Evolutionary conservation across 2,329 filamentous ascomycete genomes (phyloP).

Genomic region (Myriangium duriaei): DNA sequence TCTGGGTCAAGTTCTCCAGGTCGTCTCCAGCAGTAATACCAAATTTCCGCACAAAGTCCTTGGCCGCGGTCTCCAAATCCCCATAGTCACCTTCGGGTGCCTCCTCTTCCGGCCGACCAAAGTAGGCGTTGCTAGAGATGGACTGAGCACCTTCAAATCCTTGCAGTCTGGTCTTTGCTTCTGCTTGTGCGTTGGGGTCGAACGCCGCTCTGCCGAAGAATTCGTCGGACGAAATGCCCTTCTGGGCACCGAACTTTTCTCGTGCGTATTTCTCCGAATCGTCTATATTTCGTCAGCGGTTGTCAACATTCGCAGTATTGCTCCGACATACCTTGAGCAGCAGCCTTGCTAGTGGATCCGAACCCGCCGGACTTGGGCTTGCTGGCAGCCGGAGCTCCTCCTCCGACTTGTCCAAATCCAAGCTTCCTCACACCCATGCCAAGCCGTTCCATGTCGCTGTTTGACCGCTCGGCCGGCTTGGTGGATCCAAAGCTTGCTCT

Average conservation of each 20-base stretch:
- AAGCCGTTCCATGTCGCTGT: conserved; percentile 72
- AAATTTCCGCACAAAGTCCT: conserved; percentile 91
- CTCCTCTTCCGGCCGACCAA: conserved; percentile 67
- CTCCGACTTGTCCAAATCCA: conserved; percentile 76
- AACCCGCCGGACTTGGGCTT: conserved; percentile 65
- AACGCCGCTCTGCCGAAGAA: conserved; percentile 89
- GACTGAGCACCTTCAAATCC: conserved; percentile 85
- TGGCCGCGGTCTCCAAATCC: conserved; percentile 82
- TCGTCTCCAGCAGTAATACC: conserved; percentile 94
- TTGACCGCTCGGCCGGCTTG: conserved; percentile 40
- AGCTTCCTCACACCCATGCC: conserved; percentile 80
- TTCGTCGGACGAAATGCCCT: conserved; percentile 94
- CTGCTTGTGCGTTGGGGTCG: conserved; percentile 65
- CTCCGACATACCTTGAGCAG: neutral
- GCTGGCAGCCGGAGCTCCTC: conserved; percentile 40
- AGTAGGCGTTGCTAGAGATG: conserved; percentile 96
- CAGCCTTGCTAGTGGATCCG: conserved; percentile 52
- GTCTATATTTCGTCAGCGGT: conserved; percentile 33
- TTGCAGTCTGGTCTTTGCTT: conserved; percentile 77
- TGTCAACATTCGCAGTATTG: neutral
- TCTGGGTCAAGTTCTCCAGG: conserved; percentile 73
- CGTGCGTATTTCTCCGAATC: conserved; percentile 76
- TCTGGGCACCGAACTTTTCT: conserved; percentile 80
- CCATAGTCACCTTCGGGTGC: conserved; percentile 62
- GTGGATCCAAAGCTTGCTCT: conserved; percentile 51